Base-by-base conservation (phyloP, 352 stramenopile species). In the Phytophthora cryptogea region DNA sequence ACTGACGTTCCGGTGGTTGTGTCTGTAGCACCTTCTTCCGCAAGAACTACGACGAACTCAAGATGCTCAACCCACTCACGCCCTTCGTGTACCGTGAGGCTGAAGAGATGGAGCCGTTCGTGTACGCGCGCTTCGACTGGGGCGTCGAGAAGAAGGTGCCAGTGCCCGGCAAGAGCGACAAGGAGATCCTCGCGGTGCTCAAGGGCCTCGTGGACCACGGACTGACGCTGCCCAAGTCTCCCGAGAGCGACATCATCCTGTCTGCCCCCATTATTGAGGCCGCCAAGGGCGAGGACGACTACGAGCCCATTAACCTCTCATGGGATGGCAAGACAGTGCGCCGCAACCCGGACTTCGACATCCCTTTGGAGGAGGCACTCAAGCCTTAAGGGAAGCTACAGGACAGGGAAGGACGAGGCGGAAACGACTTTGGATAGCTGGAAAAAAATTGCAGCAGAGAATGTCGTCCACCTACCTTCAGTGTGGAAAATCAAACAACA, bases 71-170 rank as follows among this genome's bases (percentile, higher is more conserved):
- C 72, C 86, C 86, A 16, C 59, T 61, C 49, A 95, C 84, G 54
- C 86, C 86, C 23, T 86, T 95, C 52, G 74, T 95, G 46, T 95
- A 95, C 76, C 80, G 86, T 43, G 86, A 95, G 50, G 84, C 82
- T n/a, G 84, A 93, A 39, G 86, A 91, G 53, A 88, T 93, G 73
- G 73, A 93, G 53, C 86, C 86, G n/a, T 95, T 95, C 57, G 80
- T 95, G 47, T 93, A 95, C 76, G 86, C 80, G 6, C 83, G 86
- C 28, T 95, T 83, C 52, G 83, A 94, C 62, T 95, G 86, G 86
- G 86, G 86, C 41, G 75, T 85, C 36, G 83, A 95, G 64, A 79
- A 94, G 79, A 75, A 95, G 72, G 72, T 95, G 36, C 87, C 83
- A 32, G 80, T 95, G 42, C 54, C 84, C n/a, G 76, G 84, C 68